phyloP scores from a whole-genome alignment of 805 yeast species.

The Kregervanrija delftensis region DNA sequence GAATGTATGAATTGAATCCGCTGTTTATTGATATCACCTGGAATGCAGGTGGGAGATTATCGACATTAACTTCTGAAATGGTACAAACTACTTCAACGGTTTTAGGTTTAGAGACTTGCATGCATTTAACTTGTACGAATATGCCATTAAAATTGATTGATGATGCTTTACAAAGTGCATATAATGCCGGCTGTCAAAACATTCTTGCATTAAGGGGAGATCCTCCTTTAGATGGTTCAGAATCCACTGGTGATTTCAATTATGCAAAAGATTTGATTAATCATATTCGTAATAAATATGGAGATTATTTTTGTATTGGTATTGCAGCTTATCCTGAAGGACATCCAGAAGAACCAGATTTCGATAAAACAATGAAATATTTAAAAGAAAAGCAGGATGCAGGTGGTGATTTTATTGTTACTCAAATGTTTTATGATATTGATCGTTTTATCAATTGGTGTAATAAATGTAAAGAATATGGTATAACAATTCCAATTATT shows the following conservation, averaged over 20 bases:
- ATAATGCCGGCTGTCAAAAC: slow-evolving; percentile 88
- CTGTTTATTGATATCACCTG: slow-evolving; percentile 93
- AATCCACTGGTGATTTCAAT: slow-evolving; percentile 74
- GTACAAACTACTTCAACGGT: slow-evolving; percentile 87
- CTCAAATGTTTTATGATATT: slow-evolving; percentile 96
- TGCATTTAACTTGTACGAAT: slow-evolving; percentile 96
- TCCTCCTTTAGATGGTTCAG: slow-evolving; percentile 74
- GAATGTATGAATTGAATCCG: slow-evolving; percentile 91
- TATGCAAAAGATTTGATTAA: slow-evolving; percentile 82
- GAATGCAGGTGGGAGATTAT: slow-evolving; percentile 94
- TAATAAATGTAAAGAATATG: slow-evolving; percentile 54
- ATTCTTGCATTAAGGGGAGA: slow-evolving; percentile 94
- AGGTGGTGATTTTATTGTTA: slow-evolving; percentile 89
- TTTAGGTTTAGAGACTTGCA: slow-evolving; percentile 89
- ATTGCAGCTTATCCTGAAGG: slow-evolving; percentile 98
- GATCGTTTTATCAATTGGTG: slow-evolving; percentile 86
- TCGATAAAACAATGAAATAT: slow-evolving; percentile 44
- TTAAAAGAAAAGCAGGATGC: slow-evolving; percentile 87
- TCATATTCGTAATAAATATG: slow-evolving; percentile 71
- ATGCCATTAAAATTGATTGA: slow-evolving; percentile 81
- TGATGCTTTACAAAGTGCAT: slow-evolving; percentile 78
- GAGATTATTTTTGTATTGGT: slow-evolving; percentile 88
- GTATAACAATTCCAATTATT: slow-evolving; percentile 78
- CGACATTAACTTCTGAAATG: slow-evolving; percentile 83
- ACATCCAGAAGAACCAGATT: slow-evolving; percentile 77